Evolutionary conservation across 2,329 filamentous ascomycete genomes (phyloP), one percentile per base, ranked within the genome.

Genomic region (Cercospora janseana): DNA sequence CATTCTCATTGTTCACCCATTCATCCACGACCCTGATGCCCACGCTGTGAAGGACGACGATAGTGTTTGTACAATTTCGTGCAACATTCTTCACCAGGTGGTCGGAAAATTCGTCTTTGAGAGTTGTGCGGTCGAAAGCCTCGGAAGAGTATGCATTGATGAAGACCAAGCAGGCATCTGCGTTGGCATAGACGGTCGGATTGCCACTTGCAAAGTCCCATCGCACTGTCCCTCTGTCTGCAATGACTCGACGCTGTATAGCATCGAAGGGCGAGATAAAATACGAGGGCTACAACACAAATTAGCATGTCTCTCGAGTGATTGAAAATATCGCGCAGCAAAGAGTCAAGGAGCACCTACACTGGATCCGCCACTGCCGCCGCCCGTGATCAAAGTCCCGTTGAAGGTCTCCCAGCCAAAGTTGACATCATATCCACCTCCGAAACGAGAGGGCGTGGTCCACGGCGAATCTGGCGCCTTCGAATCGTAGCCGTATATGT

Each of bases 401-500:
- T 60, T 58, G 41, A 60, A 57, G 0, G 61, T 69, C 4, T 63
- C 54, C 58, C 60, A 62, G 12, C 58, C 63, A 38, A 67, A 68
- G 34, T 70, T 70, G 15, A 69, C 69, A 54, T 69, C 68, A 35
- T 70, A 71, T 1, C 68, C 63, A 6, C 69, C 69, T 15, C 69
- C 69, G 10, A 64, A 70, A 9, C 68, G 65, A 5, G 65, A 32
- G 3, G 67, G 63, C 9, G 68, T 68, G n/a, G 67, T 65, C 68
- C 68, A 70, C 2, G 69, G 69, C 3, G 59, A 49, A 34, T 59
- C 57, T 18, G 57, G 51, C 6, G 46, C 26, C 31, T 52, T 60
- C 4, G 70, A 69, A 47, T 72, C 69, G 26, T 71, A 71, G 4
- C 70, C 69, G 45, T 70, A 71, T 16, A 72, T 61, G 37, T 63